phyloP scores from a whole-genome alignment of 306 rosid genomes.

The Neltuma alba region DNA sequence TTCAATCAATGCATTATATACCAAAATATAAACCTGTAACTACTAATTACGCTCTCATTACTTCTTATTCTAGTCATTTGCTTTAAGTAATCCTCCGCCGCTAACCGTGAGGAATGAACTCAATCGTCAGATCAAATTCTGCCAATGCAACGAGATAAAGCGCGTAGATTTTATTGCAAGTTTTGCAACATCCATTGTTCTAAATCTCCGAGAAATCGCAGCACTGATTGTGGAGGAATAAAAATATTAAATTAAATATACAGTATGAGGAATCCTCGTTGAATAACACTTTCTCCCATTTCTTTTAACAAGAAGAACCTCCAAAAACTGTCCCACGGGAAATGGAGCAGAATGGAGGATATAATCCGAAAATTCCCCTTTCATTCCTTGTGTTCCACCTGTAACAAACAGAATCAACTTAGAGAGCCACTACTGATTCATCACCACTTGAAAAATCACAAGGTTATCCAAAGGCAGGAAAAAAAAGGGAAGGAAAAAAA shows the following conservation, averaged over 20 bases:
- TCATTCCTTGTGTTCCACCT: constrained; percentile 37
- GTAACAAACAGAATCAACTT: constrained; percentile 36
- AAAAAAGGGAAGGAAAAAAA: neutral
- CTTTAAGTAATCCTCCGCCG: neutral
- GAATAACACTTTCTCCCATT: constrained; percentile 41
- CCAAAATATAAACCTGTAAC: neutral
- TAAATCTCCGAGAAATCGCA: constrained; percentile 39
- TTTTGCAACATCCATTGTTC: constrained; percentile 48
- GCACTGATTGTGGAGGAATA: constrained; percentile 14
- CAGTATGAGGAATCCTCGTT: constrained; percentile 38
- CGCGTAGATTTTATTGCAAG: constrained; percentile 36
- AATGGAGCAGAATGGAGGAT: constrained; percentile 35
- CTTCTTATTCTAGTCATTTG: neutral
- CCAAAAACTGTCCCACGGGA: constrained; percentile 40
- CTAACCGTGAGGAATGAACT: neutral
- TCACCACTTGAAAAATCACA: constrained; percentile 17
- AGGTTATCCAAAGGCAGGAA: neutral
- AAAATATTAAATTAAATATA: constrained; percentile 38
- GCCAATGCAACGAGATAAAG: neutral
- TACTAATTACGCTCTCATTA: neutral
- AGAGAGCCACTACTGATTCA: constrained; percentile 19
- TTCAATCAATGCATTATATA: neutral
- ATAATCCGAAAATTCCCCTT: constrained; percentile 33
- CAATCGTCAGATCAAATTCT: neutral
- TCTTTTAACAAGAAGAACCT: constrained; percentile 34